Conservation (phyloP, 441 rosid species). For the Mallotus japonicus region DNA sequence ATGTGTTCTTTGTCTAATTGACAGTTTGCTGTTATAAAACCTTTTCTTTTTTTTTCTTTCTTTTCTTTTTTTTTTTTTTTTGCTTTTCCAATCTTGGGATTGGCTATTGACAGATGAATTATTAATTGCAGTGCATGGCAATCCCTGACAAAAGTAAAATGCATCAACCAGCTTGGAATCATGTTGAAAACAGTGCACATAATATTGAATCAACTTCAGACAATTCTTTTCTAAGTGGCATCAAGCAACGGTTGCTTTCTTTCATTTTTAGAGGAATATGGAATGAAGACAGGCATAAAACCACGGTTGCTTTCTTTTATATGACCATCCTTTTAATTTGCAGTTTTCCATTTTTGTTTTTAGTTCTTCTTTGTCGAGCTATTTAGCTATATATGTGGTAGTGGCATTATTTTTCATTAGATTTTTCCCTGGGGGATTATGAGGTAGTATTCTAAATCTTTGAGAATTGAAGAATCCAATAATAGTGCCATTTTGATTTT, state of each 20-base stretch:
- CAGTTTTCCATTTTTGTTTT: no score
- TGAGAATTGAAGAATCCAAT: no score
- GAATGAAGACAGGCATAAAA: slow-evolving; percentile 72
- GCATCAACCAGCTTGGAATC: slow-evolving; percentile 43
- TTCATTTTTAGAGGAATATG: slow-evolving; percentile 80
- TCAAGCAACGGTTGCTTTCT: slow-evolving; percentile 91
- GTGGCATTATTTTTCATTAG: no score
- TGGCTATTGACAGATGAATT: slow-evolving; percentile 24
- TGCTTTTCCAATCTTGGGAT: neutral
- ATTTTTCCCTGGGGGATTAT: no score
- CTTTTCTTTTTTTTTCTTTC: no score
- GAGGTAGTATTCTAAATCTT: no score
- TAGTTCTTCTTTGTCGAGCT: no score
- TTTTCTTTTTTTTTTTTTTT: no score
- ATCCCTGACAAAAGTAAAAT: slow-evolving; percentile 46
- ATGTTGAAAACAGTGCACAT: slow-evolving; percentile 41
- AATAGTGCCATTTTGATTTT: no score
- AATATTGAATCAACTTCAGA: slow-evolving; percentile 44
- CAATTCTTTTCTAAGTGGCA: slow-evolving; percentile 64
- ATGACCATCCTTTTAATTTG: no score
- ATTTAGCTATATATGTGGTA: no score
- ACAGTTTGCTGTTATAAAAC: no score
- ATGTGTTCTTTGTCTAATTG: neutral
- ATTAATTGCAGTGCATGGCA: slow-evolving; percentile 46
- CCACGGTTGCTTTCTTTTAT: slow-evolving; percentile 36